These are phyloP conservation scores for Phytophthora cryptogea DNA, from an alignment of 352 stramenopile genomes.

Conservation along the genomic window DNA sequence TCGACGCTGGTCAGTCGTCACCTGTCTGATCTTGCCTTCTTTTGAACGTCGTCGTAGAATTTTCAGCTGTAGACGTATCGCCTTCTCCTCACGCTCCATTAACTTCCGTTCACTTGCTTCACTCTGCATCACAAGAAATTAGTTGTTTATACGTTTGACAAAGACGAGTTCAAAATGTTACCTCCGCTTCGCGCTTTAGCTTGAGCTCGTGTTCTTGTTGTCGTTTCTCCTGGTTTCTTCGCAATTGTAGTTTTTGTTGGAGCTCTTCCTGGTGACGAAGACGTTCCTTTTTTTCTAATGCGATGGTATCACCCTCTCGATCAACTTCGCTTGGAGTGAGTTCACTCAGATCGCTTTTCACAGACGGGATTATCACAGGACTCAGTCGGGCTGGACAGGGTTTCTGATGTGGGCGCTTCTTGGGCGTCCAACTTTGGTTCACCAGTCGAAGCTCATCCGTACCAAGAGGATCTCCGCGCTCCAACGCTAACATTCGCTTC, in stretches of 20 bases:
- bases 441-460: constrained; percentile 19
- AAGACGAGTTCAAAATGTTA: constrained; percentile 9
- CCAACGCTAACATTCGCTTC: constrained; percentile 30
- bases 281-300: constrained; percentile 31
- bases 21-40: constrained; percentile 49
- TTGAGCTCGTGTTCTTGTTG: constrained; percentile 42
- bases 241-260: constrained; percentile 46
- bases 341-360: constrained; percentile 5
- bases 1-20: constrained; percentile 57
- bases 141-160: background rate
- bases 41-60: constrained; percentile 53
- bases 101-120: constrained; percentile 58
- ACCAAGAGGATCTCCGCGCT: constrained; percentile 5
- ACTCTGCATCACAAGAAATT: constrained; percentile 36
- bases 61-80: constrained; percentile 57
- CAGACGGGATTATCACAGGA: constrained; percentile 34
- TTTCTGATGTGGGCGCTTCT: constrained; percentile 51
- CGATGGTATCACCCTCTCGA: background rate
- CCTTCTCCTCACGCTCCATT: constrained; percentile 81
- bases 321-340: background rate
- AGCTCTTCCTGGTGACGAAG: constrained; percentile 48
- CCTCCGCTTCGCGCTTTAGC: constrained; percentile 40
- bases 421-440: constrained; percentile 37
- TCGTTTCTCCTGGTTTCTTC: constrained; percentile 43
- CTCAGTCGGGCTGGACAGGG: constrained; percentile 45